Percentiles rank a stretch among this genome's conserved stretches.
Conservation (phyloP, 2,329 filamentous ascomycete species). For the Trichophyton simii region DNA sequence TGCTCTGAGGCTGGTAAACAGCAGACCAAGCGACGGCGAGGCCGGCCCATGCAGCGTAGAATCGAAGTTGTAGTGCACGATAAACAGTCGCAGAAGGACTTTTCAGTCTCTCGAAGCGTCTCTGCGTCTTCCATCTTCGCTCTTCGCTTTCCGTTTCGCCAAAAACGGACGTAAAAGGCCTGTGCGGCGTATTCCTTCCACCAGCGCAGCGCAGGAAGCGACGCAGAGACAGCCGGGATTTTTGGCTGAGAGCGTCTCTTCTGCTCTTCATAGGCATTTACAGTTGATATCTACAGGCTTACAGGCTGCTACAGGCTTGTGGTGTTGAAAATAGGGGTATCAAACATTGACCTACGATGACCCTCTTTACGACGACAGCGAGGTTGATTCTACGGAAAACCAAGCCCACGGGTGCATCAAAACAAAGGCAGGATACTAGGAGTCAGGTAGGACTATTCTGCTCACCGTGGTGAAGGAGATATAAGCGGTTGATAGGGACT, state of each 20-base stretch:
- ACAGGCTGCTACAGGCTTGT: neutral
- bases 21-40: neutral
- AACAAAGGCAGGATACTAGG: neutral
- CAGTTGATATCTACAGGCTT: neutral
- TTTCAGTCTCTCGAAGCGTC: neutral
- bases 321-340: neutral
- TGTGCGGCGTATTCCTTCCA: conserved; percentile 3
- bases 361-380: neutral
- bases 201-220: conserved; percentile 1
- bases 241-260: neutral
- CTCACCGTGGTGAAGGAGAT: neutral
- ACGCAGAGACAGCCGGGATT: neutral
- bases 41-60: neutral
- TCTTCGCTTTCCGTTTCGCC: neutral
- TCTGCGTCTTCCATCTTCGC: no score
- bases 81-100: neutral
- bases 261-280: neutral
- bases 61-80: neutral
- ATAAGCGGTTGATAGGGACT: neutral
- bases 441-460: neutral
- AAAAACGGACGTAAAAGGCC: neutral
- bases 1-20: neutral
- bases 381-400: neutral
- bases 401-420: neutral
- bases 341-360: neutral